Percentiles rank a stretch among this genome's conserved stretches.
Evolutionary conservation across 208 protist species (phyloP).

Genomic region (Paratrypanosoma confusum): DNA sequence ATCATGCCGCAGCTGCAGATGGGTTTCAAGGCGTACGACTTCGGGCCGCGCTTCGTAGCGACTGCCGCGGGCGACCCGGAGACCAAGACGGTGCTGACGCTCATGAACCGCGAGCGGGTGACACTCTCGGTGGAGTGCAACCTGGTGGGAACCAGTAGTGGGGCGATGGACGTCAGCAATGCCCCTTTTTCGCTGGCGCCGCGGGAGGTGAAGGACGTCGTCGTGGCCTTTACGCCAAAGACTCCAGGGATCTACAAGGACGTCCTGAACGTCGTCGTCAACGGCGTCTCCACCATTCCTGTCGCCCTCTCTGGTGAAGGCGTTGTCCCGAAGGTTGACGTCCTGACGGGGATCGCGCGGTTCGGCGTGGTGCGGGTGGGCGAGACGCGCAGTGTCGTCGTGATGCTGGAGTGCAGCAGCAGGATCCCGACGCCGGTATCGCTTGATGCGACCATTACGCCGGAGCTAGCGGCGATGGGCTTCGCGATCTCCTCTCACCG

Average conservation of each 20-base stretch:
- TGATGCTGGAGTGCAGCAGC: slow-evolving; percentile 83
- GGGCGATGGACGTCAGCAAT: slow-evolving; percentile 78
- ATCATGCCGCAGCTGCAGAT: slow-evolving; percentile 84
- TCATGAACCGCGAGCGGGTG: slow-evolving; percentile 88
- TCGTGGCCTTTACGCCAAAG: slow-evolving; percentile 78
- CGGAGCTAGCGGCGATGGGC: slow-evolving; percentile 49
- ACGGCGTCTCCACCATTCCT: slow-evolving; percentile 77
- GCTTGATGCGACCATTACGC: slow-evolving; percentile 51
- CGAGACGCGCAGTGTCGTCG: slow-evolving; percentile 42
- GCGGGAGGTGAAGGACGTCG: slow-evolving; percentile 51
- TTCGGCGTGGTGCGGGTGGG: slow-evolving; percentile 81
- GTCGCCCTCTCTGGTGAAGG: slow-evolving; percentile 87
- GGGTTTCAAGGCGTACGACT: slow-evolving; percentile 79
- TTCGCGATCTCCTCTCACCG: slow-evolving; percentile 36
- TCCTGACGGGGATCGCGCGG: slow-evolving; percentile 62
- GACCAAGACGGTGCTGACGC: slow-evolving; percentile 35
- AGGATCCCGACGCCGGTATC: slow-evolving; percentile 68
- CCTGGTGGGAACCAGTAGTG: slow-evolving; percentile 70
- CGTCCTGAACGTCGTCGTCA: slow-evolving; percentile 88
- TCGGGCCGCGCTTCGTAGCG: slow-evolving; percentile 87
- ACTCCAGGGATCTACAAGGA: slow-evolving; percentile 80
- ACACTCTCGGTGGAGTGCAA: slow-evolving; percentile 75
- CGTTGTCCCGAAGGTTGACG: slow-evolving; percentile 80
- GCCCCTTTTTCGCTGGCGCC: slow-evolving; percentile 77
- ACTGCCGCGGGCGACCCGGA: slow-evolving; percentile 30